phyloP scores from a whole-genome alignment of 2,329 filamentous ascomycete species.

The Colletotrichum abscissum region DNA sequence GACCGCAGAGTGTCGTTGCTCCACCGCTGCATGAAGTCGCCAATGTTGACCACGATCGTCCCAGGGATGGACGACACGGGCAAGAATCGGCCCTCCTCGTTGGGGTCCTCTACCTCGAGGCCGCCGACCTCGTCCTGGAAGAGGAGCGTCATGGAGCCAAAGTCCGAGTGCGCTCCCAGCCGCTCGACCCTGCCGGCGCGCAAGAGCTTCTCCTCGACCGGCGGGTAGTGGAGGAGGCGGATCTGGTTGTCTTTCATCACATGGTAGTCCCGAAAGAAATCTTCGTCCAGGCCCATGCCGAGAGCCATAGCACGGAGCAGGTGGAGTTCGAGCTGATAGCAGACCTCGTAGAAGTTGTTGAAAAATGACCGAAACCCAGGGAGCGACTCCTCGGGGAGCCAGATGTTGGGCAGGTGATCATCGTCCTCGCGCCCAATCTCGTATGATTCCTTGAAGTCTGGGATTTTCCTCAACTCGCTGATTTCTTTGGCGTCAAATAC shows the following conservation, averaged over 20 bases:
- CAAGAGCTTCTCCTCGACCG: conserved; percentile 44
- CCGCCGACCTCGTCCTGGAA: conserved; percentile 58
- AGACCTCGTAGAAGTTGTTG: conserved; percentile 54
- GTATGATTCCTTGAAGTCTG: conserved; percentile 53
- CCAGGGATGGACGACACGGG: conserved; percentile 42
- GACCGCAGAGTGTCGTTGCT: conserved; percentile 50
- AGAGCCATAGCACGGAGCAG: conserved; percentile 59
- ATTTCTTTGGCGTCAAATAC: conserved; percentile 45
- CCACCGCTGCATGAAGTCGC: conserved; percentile 52
- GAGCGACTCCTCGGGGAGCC: conserved; percentile 41
- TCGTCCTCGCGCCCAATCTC: conserved; percentile 50
- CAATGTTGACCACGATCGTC: conserved; percentile 52
- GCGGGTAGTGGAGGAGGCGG: conserved; percentile 66
- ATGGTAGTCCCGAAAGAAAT: conserved; percentile 54
- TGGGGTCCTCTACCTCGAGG: conserved; percentile 56
- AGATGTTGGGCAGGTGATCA: conserved; percentile 42
- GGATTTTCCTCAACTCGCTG: conserved; percentile 41
- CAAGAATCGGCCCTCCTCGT: conserved; percentile 48
- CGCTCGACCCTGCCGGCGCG: conserved; percentile 36
- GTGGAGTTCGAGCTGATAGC: conserved; percentile 53
- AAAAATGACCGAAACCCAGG: conserved; percentile 43
- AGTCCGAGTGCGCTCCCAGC: conserved; percentile 45
- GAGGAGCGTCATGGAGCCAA: conserved; percentile 57
- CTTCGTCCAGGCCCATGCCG: conserved; percentile 46
- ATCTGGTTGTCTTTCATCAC: conserved; percentile 68